Conservation (phyloP, 331 rosid genomes). For the Acacia concinna region DNA sequence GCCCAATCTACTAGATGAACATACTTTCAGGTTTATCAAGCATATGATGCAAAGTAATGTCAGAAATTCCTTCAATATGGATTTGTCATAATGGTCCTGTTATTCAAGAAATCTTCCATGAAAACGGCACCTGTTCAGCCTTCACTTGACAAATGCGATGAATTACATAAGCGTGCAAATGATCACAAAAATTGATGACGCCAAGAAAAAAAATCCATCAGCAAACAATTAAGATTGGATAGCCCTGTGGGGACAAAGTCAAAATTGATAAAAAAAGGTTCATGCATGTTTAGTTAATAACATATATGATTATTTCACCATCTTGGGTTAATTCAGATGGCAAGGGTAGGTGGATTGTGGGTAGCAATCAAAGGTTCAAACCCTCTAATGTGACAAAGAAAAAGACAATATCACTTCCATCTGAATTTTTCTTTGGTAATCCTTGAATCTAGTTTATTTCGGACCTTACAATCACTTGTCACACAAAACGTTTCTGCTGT, state of each 20-base stretch:
- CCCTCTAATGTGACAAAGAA: not conserved
- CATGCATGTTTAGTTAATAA: not conserved
- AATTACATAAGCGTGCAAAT: not conserved
- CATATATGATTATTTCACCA: not conserved
- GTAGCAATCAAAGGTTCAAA: not conserved
- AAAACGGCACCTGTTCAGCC: constrained; percentile 3
- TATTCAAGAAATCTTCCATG: not conserved
- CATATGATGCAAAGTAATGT: constrained; percentile 8
- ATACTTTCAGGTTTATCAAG: constrained; percentile 1
- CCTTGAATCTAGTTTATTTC: constrained; percentile 11
- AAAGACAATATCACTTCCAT: not conserved
- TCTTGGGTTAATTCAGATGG: not conserved
- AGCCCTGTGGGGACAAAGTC: not conserved
- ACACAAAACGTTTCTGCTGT: constrained; percentile 12
- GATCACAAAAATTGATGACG: not conserved
- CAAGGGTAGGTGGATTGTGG: not conserved
- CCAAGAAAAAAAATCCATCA: not conserved
- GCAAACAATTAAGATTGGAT: constrained; percentile 8
- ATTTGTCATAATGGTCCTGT: constrained; percentile 12
- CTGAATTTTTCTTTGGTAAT: not conserved
- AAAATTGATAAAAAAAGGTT: not conserved
- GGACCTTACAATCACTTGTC: constrained; percentile 4
- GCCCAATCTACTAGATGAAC: not conserved
- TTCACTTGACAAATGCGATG: constrained; percentile 15
- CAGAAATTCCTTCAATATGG: not conserved